A percentile compares a stretch with the other conserved stretches of the same genome.
Conservation (phyloP, 2,329 filamentous ascomycete species). For the Laburnicola sp. region DNA sequence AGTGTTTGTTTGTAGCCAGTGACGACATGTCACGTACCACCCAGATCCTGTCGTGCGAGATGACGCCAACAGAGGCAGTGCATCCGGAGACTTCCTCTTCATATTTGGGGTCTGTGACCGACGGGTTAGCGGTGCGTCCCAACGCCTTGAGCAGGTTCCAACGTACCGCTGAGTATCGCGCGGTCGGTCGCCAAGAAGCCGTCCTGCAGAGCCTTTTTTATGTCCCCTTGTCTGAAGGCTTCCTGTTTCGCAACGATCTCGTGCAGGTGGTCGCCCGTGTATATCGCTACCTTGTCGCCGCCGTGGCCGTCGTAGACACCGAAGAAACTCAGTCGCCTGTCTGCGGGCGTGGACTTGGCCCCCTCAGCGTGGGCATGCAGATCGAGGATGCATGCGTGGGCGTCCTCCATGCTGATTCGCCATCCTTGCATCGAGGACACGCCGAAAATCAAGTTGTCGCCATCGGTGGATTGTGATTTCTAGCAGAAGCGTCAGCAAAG, state of each 20-base stretch:
- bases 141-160: conserved; percentile 5
- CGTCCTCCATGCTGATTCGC: conserved; percentile 99
- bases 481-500: conserved; percentile 45
- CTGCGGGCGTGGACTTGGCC: conserved; percentile 63
- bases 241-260: conserved; percentile 95
- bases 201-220: conserved; percentile 95
- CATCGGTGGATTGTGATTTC: conserved; percentile 86
- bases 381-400: conserved; percentile 87
- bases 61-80: conserved; percentile 87
- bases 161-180: conserved; percentile 88
- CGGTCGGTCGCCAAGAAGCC: conserved; percentile 95
- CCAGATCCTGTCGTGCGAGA: conserved; percentile 90
- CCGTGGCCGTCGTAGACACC: conserved; percentile 98
- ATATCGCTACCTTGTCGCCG: conserved; percentile 92
- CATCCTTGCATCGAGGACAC: conserved; percentile 99
- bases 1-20: conserved; percentile 10
- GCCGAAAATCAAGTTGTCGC: conserved; percentile 90
- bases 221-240: conserved; percentile 85
- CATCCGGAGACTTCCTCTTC: conserved; percentile 98
- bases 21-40: conserved; percentile 68
- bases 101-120: conserved; percentile 79
- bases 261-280: conserved; percentile 89
- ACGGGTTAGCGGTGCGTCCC: conserved; percentile 32
- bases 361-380: conserved; percentile 65
- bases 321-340: conserved; percentile 86